phyloP scores from a whole-genome alignment of 768 basidiomycete genomes.

The Suillus placidus region DNA sequence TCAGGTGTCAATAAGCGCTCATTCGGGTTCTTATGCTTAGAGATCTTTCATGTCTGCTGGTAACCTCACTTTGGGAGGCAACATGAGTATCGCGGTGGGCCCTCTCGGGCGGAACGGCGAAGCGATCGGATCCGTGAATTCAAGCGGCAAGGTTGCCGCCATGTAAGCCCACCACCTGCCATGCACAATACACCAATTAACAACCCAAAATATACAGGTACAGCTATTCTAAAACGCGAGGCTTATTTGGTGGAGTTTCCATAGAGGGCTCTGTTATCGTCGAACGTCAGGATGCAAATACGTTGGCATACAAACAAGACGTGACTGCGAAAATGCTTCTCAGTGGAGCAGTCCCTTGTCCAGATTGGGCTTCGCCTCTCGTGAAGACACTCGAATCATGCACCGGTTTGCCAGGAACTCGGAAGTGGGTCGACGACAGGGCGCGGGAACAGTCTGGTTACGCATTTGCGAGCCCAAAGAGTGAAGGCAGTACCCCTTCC shows the following conservation, averaged over 20 bases:
- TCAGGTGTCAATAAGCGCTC: slow-evolving; percentile 4
- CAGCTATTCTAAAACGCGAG: slow-evolving; percentile 89
- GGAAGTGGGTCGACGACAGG: slow-evolving; percentile 67
- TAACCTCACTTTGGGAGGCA: slow-evolving; percentile 87
- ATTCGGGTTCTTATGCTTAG: slow-evolving; percentile 38
- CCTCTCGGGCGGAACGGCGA: slow-evolving; percentile 95
- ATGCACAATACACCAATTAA: slow-evolving; percentile 9
- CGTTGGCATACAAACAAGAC: slow-evolving; percentile 72
- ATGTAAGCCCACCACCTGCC: slow-evolving; percentile 55
- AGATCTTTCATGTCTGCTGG: slow-evolving; percentile 94
- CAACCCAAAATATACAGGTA: slow-evolving; percentile 52
- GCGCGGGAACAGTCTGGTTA: slow-evolving; percentile 47
- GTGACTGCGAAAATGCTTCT: slow-evolving; percentile 82
- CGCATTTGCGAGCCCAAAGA: slow-evolving; percentile 54
- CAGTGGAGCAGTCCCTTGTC: slow-evolving; percentile 71
- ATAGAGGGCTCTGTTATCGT: slow-evolving; percentile 89
- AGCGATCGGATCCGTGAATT: slow-evolving; percentile 79
- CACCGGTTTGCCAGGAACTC: slow-evolving; percentile 67
- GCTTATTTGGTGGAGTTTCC: slow-evolving; percentile 91
- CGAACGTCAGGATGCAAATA: slow-evolving; percentile 92
- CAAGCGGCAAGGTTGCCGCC: slow-evolving; percentile 86
- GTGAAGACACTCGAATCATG: slow-evolving; percentile 74
- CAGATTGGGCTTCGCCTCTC: slow-evolving; percentile 77
- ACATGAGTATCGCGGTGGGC: slow-evolving; percentile 86
- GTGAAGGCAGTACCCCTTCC: slow-evolving; percentile 30